Evolutionary conservation across 768 basidiomycete species (phyloP).

Genomic region (Leccinum aurantiacum): DNA sequence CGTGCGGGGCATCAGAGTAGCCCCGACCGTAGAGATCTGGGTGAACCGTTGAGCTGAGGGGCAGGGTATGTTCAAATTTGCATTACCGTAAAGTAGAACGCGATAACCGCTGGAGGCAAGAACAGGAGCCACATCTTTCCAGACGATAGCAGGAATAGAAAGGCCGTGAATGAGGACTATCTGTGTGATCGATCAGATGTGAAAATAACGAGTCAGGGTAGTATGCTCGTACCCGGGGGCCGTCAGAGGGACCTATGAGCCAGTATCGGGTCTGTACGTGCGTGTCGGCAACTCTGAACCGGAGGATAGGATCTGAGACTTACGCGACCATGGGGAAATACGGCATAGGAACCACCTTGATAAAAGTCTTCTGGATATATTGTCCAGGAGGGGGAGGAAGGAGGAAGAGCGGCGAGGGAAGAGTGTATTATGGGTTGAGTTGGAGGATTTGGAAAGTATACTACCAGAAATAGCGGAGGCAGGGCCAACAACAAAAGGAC

Average conservation of each 20-base stretch:
- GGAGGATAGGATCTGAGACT: constrained; percentile 19
- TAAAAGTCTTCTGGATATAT: constrained; percentile 76
- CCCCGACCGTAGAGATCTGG: constrained; percentile 80
- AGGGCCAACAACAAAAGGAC: constrained; percentile 51
- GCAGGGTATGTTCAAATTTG: neutral
- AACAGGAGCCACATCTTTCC: constrained; percentile 70
- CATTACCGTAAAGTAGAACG: constrained; percentile 70
- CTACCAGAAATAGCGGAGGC: constrained; percentile 57
- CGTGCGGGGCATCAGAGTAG: constrained; percentile 78
- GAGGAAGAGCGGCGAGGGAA: constrained; percentile 61
- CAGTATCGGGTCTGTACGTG: constrained; percentile 65
- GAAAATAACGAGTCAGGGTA: neutral
- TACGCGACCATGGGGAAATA: constrained; percentile 65
- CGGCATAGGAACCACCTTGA: constrained; percentile 56
- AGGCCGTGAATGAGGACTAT: constrained; percentile 77
- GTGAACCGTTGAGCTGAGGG: constrained; percentile 2
- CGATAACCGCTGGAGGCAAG: constrained; percentile 66
- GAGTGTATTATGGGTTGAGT: constrained; percentile 48
- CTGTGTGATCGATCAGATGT: constrained; percentile 35
- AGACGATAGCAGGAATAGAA: constrained; percentile 73
- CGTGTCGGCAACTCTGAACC: constrained; percentile 2
- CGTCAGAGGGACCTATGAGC: constrained; percentile 67
- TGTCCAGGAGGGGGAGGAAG: constrained; percentile 55
- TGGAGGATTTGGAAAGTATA: constrained; percentile 67
- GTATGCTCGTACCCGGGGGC: constrained; percentile 52